These are phyloP conservation scores for Tetrahymena malaccensis DNA, from an alignment of 73 alveolate species.

Conservation along the genomic window DNA sequence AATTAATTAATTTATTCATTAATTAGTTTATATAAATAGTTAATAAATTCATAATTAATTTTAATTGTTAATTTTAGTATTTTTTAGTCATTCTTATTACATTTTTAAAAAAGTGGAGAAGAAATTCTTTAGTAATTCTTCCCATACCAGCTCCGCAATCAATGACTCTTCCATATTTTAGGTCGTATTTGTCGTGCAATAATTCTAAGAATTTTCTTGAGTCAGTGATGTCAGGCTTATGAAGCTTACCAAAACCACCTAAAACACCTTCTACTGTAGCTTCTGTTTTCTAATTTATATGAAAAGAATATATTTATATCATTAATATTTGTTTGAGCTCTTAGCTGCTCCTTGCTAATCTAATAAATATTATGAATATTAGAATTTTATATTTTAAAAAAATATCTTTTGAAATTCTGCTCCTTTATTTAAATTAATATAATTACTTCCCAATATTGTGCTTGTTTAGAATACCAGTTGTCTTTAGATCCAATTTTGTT, in stretches of 20 bases:
- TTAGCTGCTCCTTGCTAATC: background rate
- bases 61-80: no score
- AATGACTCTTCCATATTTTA: slow-evolving; percentile 43
- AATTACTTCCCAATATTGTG: slow-evolving; percentile 39
- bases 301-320: background rate
- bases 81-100: no score
- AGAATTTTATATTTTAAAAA: background rate
- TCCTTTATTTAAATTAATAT: background rate
- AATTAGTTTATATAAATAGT: no score
- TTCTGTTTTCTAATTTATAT: slow-evolving; percentile 14
- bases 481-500: slow-evolving; percentile 29
- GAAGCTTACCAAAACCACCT: slow-evolving; percentile 54
- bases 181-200: slow-evolving; percentile 6
- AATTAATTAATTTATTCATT: slow-evolving; percentile 8
- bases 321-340: background rate
- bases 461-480: slow-evolving; percentile 42
- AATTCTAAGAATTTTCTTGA: slow-evolving; percentile 30
- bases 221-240: slow-evolving; percentile 42
- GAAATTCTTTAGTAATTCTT: slow-evolving; percentile 49
- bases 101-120: slow-evolving; percentile 43
- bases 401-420: background rate
- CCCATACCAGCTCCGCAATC: slow-evolving; percentile 75
- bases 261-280: slow-evolving; percentile 55
- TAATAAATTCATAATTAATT: no score
- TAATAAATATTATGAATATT: background rate